These are phyloP conservation scores for Fomitopsis pulvina DNA, from an alignment of 768 basidiomycete species.

Conservation along the genomic window DNA sequence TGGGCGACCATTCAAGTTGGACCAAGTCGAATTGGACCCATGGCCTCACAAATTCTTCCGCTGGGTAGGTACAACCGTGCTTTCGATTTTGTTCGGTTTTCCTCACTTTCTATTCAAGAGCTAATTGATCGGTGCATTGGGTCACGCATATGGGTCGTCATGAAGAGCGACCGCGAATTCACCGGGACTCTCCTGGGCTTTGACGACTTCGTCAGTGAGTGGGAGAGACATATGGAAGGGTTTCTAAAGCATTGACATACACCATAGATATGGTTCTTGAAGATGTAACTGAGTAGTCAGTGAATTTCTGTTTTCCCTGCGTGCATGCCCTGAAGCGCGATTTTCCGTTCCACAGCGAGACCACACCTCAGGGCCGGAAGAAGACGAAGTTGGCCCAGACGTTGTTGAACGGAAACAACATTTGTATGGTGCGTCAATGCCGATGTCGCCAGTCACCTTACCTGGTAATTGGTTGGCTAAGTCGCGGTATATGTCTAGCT, in stretches of 20 bases:
- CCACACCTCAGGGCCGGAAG: conserved; percentile 74
- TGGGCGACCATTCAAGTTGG: background rate
- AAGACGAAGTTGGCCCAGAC: conserved; percentile 83
- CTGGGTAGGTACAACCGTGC: conserved; percentile 47
- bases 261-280: conserved; percentile 84
- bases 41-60: conserved; percentile 95
- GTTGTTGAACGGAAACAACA: conserved; percentile 89
- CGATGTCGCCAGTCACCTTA: background rate
- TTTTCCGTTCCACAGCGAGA: conserved; percentile 52
- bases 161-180: conserved; percentile 97
- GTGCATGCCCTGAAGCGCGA: background rate
- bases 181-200: conserved; percentile 92
- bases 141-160: conserved; percentile 95
- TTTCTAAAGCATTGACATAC: background rate
- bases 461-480: background rate
- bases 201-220: conserved; percentile 99
- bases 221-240: background rate
- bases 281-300: conserved; percentile 95
- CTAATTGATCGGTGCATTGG: conserved; percentile 97
- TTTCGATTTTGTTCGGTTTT: background rate
- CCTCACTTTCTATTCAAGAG: conserved; percentile 39
- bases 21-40: conserved; percentile 28
- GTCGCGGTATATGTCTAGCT: conserved; percentile 27
- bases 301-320: conserved; percentile 7
- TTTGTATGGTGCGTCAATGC: conserved; percentile 72